Evolutionary conservation across 140 eudicot species (phyloP).

Genomic region (Cichorium intybus): DNA sequence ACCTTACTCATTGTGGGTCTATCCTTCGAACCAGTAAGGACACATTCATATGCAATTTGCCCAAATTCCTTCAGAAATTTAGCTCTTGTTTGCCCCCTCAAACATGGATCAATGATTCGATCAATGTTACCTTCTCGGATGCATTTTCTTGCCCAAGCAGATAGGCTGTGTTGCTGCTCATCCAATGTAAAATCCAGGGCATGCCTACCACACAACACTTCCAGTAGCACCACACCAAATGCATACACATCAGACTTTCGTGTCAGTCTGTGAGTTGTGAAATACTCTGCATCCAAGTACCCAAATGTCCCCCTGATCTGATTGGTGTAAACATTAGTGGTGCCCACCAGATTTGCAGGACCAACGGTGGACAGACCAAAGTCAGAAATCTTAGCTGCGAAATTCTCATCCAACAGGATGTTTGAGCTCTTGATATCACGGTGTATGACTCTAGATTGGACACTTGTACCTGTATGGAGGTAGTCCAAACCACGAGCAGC

Average conservation of each 20-base stretch:
- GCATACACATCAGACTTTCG: slow-evolving; percentile 45
- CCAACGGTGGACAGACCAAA: slow-evolving; percentile 30
- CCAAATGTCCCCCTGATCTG: slow-evolving; percentile 38
- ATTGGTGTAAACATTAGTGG: slow-evolving; percentile 27
- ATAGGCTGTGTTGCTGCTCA: slow-evolving; percentile 29
- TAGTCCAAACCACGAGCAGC: slow-evolving; percentile 47
- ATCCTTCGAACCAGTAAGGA: slow-evolving; percentile 21
- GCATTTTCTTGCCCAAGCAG: slow-evolving; percentile 29
- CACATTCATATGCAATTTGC: slow-evolving; percentile 29
- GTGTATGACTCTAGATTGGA: slow-evolving; percentile 32
- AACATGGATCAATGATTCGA: slow-evolving; percentile 22
- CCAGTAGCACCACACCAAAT: slow-evolving; percentile 32
- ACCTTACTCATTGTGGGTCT: slow-evolving; percentile 37
- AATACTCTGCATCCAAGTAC: slow-evolving; percentile 39
- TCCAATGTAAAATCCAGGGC: slow-evolving; percentile 32
- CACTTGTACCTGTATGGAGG: slow-evolving; percentile 42
- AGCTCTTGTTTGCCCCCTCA: slow-evolving; percentile 19
- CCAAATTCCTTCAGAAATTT: slow-evolving; percentile 28
- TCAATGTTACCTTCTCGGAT: slow-evolving; percentile 18
- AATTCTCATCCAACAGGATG: slow-evolving; percentile 24
- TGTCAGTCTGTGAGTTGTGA: slow-evolving; percentile 33
- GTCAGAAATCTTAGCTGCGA: slow-evolving; percentile 32
- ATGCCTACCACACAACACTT: slow-evolving; percentile 39
- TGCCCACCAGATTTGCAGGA: slow-evolving; percentile 27
- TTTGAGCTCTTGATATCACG: slow-evolving; percentile 41